phyloP scores from a whole-genome alignment of 257 asterid species.

The Plantago major region DNA sequence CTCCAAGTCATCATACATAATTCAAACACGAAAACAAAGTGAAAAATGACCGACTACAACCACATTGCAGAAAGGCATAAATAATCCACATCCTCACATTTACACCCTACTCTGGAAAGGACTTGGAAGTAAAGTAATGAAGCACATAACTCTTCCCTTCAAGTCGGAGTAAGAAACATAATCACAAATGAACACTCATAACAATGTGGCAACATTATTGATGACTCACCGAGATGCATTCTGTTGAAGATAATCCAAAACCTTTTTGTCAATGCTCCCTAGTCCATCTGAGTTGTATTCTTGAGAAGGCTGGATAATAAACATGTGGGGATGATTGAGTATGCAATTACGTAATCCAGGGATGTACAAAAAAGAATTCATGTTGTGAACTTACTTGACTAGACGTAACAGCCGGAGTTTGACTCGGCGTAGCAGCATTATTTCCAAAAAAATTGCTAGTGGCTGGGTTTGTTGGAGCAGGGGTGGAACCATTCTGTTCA shows the following conservation, averaged over 20 bases:
- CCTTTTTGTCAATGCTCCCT: slow-evolving; percentile 58
- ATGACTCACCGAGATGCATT: slow-evolving; percentile 60
- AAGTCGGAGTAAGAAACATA: slow-evolving; percentile 7
- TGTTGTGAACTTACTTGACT: slow-evolving; percentile 47
- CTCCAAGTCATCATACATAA: neutral
- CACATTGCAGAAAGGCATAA: neutral
- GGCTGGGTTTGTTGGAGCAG: slow-evolving; percentile 22
- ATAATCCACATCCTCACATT: neutral
- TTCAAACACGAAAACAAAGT: neutral
- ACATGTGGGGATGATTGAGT: slow-evolving; percentile 15
- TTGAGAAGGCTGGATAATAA: slow-evolving; percentile 42
- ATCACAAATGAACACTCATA: slow-evolving; percentile 3
- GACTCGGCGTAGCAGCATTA: slow-evolving; percentile 27
- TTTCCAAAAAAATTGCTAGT: slow-evolving; percentile 16
- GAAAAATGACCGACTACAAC: neutral
- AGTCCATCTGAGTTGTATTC: slow-evolving; percentile 63
- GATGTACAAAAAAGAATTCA: neutral
- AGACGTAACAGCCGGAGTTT: slow-evolving; percentile 30
- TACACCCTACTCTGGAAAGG: neutral
- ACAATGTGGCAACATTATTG: slow-evolving; percentile 1
- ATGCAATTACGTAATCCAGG: slow-evolving; percentile 1
- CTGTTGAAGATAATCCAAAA: slow-evolving; percentile 57
- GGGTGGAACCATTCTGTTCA: slow-evolving; percentile 33
- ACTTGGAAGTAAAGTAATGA: neutral
- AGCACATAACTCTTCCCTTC: neutral